phyloP scores from a whole-genome alignment of 257 asterid species.

The Leptodermis oblonga region DNA sequence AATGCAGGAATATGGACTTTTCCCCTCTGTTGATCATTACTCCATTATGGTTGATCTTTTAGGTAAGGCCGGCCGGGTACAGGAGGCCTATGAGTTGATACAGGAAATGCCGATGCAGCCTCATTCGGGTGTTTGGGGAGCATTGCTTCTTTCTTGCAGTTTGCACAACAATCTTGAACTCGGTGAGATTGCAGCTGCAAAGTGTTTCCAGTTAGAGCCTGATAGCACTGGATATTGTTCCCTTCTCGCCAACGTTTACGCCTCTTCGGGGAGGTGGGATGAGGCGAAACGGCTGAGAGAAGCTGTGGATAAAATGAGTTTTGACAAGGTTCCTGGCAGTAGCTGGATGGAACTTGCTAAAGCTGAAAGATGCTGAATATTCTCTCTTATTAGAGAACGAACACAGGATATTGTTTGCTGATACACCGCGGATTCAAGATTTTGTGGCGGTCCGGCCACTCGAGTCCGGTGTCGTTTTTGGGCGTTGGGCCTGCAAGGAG shows the following conservation, averaged over 20 bases:
- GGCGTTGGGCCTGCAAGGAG: neutral
- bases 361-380: neutral
- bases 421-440: neutral
- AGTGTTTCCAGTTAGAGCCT: constrained; percentile 73
- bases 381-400: neutral
- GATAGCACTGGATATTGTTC: constrained; percentile 62
- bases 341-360: constrained; percentile 46
- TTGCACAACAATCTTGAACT: constrained; percentile 69
- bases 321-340: constrained; percentile 54
- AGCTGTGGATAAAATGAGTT: constrained; percentile 44
- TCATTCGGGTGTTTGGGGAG: constrained; percentile 94
- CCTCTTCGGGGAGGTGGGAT: constrained; percentile 79
- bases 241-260: constrained; percentile 75
- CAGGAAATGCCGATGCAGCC: constrained; percentile 62
- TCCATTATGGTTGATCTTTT: constrained; percentile 77
- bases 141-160: constrained; percentile 87
- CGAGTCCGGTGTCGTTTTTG: neutral
- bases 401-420: neutral
- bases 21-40: constrained; percentile 74
- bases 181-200: constrained; percentile 61
- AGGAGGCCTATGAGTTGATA: constrained; percentile 67
- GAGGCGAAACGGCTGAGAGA: constrained; percentile 64
- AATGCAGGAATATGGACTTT: constrained; percentile 53
- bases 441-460: no score
- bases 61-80: constrained; percentile 68